Evolutionary conservation across 2,329 filamentous ascomycete species (phyloP), one percentile per base, ranked within the genome.

Genomic region (Fusarium tjaetaba): DNA sequence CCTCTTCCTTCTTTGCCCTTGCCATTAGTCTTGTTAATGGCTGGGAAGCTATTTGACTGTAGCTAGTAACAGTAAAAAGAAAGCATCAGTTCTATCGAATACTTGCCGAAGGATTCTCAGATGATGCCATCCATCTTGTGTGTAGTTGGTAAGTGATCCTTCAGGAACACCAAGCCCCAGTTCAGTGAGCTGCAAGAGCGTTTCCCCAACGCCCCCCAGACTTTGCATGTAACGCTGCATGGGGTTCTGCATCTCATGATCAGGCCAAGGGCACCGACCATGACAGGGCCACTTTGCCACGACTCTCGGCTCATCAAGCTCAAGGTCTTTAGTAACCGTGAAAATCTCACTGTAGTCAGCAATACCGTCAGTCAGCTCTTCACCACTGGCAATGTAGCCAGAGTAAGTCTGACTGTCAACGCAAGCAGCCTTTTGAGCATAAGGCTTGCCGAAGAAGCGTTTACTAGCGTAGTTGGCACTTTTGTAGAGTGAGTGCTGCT

Each of bases 281-380:
- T 88, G 86, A 70, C 85, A 87, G 0, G 86, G 86, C 85, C 86
- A 87, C 34, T 81, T 80, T 8, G 76, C 77, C 26, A 74, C 74
- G 7, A 86, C 85, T 4, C 85, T 80, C 2, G 76, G 70, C 53
- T 87, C 85, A 9, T 78, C 67, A 4, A 77, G 67, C 8, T 77
- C 74, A 11, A 88, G 77, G 55, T 87, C 85, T 65, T 87, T 87
- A 18, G 84, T 87, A 24, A 87, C 84, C 4, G 86, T 88, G 68
- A 87, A 88, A 38, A 88, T 86, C 75, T 88, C 86, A 2, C 84
- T 86, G 71, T 87, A 87, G 73, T 88, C 86, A 22, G 85, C 85
- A 32, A 88, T 81, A 41, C 85, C 85, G 61, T 85, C 81, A 6
- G 85, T 86, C 7, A 86, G 80, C 75, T 86, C 85, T 71, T 87